Base-by-base conservation (phyloP, 257 asterid species). In the Salvia splendens region DNA sequence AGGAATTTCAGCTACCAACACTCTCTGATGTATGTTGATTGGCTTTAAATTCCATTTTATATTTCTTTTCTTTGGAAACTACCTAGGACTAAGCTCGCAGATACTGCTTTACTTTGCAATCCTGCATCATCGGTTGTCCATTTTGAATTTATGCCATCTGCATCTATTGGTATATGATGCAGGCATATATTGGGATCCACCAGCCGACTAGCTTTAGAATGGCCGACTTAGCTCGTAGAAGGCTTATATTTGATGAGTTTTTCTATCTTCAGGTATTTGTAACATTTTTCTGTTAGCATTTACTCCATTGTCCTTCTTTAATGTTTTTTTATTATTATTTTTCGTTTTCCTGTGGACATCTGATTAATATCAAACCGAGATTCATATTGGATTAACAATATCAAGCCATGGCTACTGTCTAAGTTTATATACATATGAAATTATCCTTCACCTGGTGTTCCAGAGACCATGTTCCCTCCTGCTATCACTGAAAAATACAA, bases 201-300 rank as follows among this genome's bases (percentile, higher is more conserved):
- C 88, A 82, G 79, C 98, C 98, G 15, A 77, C 78, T 80, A 74
- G 76, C 75, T 68, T 93, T 69, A 73, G 61, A 66, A 82, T 75
- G 76, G 98, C 98, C 28, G 92, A 93, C 78, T 78, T 81, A 74
- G 97, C 98, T 70, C 96, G 97, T 58, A 86, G 77, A 79, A 86
- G 98, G 89, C 95, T 93, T 67, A 88, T 93, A 60, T 93, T 93
- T 84, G 98, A 93, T 64, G 98, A 93, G 81, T 93, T 93, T 82
- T 89, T 93, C 69, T 93, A 89, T 84, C 85, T 93, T 71, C 98
- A 93, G 96, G 98, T 93, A 77, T 74, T 51, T 66, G 49, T 56
- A 57, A 35, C 28, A 14, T 15, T 52, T 71, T 50, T 46, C 32
- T 68, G 30, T 45, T 57, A 47, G 10, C 64, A 50, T 17, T 45